Conservation (phyloP, 208 protist genomes). For the Trypanosoma conorhini region DNA sequence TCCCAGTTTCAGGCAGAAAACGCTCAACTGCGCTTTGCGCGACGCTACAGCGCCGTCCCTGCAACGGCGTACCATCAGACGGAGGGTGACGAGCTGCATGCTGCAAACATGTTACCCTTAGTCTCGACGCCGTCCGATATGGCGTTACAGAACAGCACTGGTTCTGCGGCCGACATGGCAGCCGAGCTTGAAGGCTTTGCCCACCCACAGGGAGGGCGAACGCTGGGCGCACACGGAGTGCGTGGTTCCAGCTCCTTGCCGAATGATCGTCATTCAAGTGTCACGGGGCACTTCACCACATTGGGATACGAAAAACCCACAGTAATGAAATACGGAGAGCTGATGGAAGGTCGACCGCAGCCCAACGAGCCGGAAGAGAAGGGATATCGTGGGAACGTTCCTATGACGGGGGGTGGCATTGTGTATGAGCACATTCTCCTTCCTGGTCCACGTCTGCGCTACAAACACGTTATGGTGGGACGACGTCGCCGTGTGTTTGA, state of each 20-base stretch:
- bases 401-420: constrained; percentile 24
- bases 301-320: constrained; percentile 19
- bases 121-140: not conserved
- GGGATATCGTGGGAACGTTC: constrained; percentile 3
- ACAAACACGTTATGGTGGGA: constrained; percentile 54
- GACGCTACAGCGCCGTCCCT: constrained; percentile 58
- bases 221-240: not conserved
- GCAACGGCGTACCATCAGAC: constrained; percentile 38
- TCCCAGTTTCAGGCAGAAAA: constrained; percentile 37
- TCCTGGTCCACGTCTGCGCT: constrained; percentile 70
- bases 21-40: constrained; percentile 69
- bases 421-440: constrained; percentile 75
- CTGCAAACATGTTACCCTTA: not conserved
- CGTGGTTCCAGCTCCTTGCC: not conserved
- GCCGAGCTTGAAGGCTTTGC: not conserved
- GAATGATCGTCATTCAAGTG: constrained; percentile 18
- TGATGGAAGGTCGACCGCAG: not conserved
- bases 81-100: not conserved
- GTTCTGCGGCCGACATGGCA: not conserved
- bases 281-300: constrained; percentile 17
- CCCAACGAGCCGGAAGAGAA: constrained; percentile 4
- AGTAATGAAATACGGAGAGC: not conserved
- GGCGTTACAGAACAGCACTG: not conserved
- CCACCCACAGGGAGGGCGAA: not conserved
- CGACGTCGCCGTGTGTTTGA: constrained; percentile 72